Conservation (phyloP, 352 stramenopile genomes). For the Globisporangium carolinianum region DNA sequence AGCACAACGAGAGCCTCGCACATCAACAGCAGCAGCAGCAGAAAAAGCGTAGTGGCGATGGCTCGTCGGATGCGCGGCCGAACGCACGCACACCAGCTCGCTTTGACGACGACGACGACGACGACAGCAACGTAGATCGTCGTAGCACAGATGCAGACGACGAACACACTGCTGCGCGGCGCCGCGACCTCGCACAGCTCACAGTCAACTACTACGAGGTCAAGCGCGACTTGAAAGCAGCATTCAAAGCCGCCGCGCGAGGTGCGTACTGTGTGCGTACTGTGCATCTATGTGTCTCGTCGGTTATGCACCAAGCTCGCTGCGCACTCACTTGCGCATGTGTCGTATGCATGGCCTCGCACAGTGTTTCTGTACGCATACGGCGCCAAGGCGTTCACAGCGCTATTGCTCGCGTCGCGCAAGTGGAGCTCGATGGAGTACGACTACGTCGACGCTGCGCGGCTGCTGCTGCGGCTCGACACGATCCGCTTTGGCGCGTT, state of each 20-base stretch:
- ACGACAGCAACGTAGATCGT: conserved; percentile 6
- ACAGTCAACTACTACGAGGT: conserved; percentile 21
- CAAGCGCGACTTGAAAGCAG: conserved; percentile 38
- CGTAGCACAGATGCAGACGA: conserved; percentile 6
- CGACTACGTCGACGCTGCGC: conserved; percentile 67
- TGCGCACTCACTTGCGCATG: neutral
- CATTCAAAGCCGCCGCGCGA: conserved; percentile 36
- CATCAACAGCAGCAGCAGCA: neutral
- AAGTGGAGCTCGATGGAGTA: conserved; percentile 77
- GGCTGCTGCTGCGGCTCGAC: conserved; percentile 53
- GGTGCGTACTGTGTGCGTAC: conserved; percentile 5
- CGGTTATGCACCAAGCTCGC: no score
- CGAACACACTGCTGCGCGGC: conserved; percentile 24
- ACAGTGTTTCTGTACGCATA: conserved; percentile 68
- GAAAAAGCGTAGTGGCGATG: neutral
- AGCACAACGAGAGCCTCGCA: conserved; percentile 51
- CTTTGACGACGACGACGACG: conserved; percentile 4
- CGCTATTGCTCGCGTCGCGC: conserved; percentile 62
- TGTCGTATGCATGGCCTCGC: neutral
- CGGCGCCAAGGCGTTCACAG: conserved; percentile 78
- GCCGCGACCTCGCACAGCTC: conserved; percentile 27
- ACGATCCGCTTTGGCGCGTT: conserved; percentile 79
- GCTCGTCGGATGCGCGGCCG: neutral
- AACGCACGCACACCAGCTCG: neutral
- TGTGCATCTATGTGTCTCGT: no score